Evolutionary conservation across 129 eudicot species (phyloP).

Genomic region (Scalesia atractyloides): DNA sequence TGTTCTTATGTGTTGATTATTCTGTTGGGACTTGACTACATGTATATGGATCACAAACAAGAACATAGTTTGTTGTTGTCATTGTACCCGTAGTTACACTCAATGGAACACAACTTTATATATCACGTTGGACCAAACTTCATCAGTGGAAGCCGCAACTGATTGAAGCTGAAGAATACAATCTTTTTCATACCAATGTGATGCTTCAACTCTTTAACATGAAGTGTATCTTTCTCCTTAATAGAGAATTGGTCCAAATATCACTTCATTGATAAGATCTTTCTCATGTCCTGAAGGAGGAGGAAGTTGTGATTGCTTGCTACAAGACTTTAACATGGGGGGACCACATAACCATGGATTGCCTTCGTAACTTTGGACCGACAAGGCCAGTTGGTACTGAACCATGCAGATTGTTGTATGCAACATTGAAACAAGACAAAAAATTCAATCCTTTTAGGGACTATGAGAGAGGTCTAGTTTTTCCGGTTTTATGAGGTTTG

Average conservation of each 20-base stretch:
- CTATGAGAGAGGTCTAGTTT: neutral
- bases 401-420: conserved; percentile 6
- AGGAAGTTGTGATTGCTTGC: neutral
- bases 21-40: neutral
- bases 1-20: no score
- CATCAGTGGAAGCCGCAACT: neutral
- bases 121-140: neutral
- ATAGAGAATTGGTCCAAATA: neutral
- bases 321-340: neutral
- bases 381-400: neutral
- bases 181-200: neutral
- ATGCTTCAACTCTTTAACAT: neutral
- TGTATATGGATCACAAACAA: neutral
- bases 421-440: neutral
- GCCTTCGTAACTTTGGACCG: neutral
- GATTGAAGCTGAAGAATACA: neutral
- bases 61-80: neutral
- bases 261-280: neutral
- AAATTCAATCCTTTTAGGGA: neutral
- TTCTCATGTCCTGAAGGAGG: neutral
- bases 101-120: neutral
- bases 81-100: neutral
- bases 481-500: neutral
- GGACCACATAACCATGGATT: neutral
- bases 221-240: no score